phyloP scores from a whole-genome alignment of 179 eudicot genomes.

The Heliamphora pulchella region DNA sequence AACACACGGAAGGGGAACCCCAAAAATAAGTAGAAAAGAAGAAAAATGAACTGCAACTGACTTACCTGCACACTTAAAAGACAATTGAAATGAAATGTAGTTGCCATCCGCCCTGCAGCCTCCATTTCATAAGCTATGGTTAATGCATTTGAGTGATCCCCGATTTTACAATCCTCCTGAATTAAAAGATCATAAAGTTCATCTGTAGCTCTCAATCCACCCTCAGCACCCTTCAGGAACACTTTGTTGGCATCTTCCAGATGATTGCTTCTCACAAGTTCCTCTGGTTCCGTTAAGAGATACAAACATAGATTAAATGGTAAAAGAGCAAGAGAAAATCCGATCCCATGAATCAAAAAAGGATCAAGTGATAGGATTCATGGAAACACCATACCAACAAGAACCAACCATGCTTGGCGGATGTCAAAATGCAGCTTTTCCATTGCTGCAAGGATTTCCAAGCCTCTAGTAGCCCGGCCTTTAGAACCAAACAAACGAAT shows the following conservation, averaged over 20 bases:
- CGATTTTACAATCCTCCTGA: slow-evolving; percentile 84
- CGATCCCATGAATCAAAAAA: neutral
- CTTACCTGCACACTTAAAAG: slow-evolving; percentile 88
- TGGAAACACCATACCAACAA: slow-evolving; percentile 62
- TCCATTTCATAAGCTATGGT: slow-evolving; percentile 97
- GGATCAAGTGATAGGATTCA: neutral
- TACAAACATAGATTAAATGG: slow-evolving; percentile 2
- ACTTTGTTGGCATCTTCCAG: slow-evolving; percentile 88
- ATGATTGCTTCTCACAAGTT: slow-evolving; percentile 63
- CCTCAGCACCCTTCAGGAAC: slow-evolving; percentile 84
- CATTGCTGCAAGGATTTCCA: slow-evolving; percentile 95
- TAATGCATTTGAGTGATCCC: slow-evolving; percentile 92
- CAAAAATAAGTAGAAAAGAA: neutral
- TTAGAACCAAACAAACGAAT: slow-evolving; percentile 79
- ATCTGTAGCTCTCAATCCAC: slow-evolving; percentile 84
- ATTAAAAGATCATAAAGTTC: slow-evolving; percentile 82
- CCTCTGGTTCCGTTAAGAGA: slow-evolving; percentile 45
- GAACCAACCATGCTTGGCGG: slow-evolving; percentile 92
- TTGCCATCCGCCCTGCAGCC: slow-evolving; percentile 92
- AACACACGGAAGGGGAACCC: neutral
- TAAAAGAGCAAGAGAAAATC: slow-evolving; percentile 6
- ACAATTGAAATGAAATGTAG: slow-evolving; percentile 93
- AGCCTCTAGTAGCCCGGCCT: slow-evolving; percentile 74
- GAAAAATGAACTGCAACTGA: slow-evolving; percentile 10
- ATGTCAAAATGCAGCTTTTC: slow-evolving; percentile 85